A percentile compares a stretch with the other conserved stretches of the same genome.
These are phyloP conservation scores for Dianthus caryophyllus DNA, from an alignment of 148 eudicot species.

Conservation along the genomic window DNA sequence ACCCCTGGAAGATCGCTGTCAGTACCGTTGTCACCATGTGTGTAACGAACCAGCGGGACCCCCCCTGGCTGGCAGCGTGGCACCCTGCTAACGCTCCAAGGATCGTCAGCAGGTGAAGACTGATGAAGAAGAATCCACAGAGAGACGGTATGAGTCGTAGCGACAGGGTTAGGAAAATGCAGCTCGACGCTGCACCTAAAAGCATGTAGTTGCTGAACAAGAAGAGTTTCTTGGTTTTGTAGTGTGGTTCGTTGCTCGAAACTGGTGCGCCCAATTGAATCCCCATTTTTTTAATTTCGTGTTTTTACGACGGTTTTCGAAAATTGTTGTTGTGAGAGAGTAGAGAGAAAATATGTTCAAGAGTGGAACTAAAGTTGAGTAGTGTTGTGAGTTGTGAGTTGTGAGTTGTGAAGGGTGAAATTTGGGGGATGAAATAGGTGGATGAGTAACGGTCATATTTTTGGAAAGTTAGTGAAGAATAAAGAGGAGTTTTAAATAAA, in stretches of 20 bases:
- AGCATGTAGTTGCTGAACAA: constrained; percentile 51
- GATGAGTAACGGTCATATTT: constrained; percentile 32
- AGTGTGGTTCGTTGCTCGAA: constrained; percentile 33
- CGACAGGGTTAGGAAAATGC: constrained; percentile 61
- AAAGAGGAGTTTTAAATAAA: constrained; percentile 5
- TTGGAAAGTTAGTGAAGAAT: constrained; percentile 18
- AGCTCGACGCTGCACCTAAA: constrained; percentile 49
- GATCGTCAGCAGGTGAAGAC: constrained; percentile 55
- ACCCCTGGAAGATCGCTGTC: constrained; percentile 62
- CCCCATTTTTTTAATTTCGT: constrained; percentile 21
- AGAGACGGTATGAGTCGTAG: constrained; percentile 60
- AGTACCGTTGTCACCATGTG: constrained; percentile 59
- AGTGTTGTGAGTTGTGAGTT: constrained; percentile 1
- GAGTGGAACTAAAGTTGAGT: too few species aligned
- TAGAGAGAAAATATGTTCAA: constrained; percentile 11
- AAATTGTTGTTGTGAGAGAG: constrained; percentile 1
- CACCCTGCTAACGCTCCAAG: constrained; percentile 50
- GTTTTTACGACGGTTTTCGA: neutral
- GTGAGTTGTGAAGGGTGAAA: constrained; percentile 1
- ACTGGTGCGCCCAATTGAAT: constrained; percentile 15
- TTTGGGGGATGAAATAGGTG: constrained; percentile 9
- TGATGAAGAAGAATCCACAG: constrained; percentile 47
- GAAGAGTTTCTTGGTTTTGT: constrained; percentile 42
- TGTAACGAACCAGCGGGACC: constrained; percentile 41
- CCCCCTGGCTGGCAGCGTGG: constrained; percentile 35